Base-by-base conservation (phyloP, 2,329 filamentous ascomycete genomes). In the Graphiopsis chlorocephala region DNA sequence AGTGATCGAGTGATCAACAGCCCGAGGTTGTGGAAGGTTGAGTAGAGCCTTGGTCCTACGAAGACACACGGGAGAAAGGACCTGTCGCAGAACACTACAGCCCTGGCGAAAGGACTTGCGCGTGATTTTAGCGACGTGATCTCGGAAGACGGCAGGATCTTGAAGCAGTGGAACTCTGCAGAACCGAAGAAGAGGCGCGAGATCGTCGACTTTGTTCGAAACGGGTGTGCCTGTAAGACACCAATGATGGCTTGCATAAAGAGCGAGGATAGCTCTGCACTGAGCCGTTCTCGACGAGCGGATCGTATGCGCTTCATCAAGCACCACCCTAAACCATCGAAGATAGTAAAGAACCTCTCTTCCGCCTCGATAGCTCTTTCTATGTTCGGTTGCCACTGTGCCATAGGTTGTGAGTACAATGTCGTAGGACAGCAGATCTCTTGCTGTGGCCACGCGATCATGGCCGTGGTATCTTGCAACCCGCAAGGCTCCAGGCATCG, bases 391-490 rank as follows among this genome's bases (percentile, higher is more conserved):
- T 3, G 98, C 82, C 0, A 98, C 88, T 20, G 92, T 87, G 12
- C 95, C 95, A 71, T 98, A 99, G 74, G 92, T 97, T 1, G 95
- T 98, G 69, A 99, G 93, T 71, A 99, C 88, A 1, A 99, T 0
- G 86, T 84, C 65, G 85, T 85, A 68, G 88, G 90, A 74, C 94
- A 98, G 2, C 97, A 79, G 0, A 86, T 86, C 74, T 12, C 90
- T 89, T 25, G 99, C 79, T 73, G 97, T 92, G 25, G 83, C 83
- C 53, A 84, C 85, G 77, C 97, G 97, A 28, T 98, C 94, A 50
- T 80, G 86, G 31, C 95, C 95, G 72, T 99, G 98, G 78, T 99
- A 99, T 12, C 98, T 86, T 72, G 96, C 86, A 4, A 88, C 88
- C 74, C 89, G 96, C 76, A 98, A 79, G 0, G 91, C 93, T 12